Conservation (phyloP, 2,329 filamentous ascomycete species). For the Pestalotiopsis sp. region DNA sequence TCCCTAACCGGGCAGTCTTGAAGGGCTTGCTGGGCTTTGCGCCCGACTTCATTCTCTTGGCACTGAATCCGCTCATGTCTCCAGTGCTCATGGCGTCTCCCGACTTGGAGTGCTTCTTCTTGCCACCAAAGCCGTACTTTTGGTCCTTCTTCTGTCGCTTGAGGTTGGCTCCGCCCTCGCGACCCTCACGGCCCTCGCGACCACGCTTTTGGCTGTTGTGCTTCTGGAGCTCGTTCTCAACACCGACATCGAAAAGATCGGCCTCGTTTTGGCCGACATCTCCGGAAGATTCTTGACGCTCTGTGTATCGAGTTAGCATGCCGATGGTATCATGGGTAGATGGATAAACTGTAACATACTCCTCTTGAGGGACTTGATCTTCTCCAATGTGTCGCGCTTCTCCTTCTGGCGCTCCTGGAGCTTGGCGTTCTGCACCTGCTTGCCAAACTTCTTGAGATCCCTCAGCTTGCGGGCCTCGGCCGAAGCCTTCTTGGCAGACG, state of each 20-base stretch:
- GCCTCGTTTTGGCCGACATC: slow-evolving; percentile 73
- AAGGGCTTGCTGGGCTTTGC: slow-evolving; percentile 34
- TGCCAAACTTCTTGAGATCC: slow-evolving; percentile 98
- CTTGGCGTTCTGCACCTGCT: slow-evolving; percentile 96
- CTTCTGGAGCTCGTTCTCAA: slow-evolving; percentile 68
- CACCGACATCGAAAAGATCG: slow-evolving; percentile 88
- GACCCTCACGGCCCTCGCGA: slow-evolving; percentile 38
- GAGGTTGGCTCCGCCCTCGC: slow-evolving; percentile 47
- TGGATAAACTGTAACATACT: slow-evolving; percentile 64
- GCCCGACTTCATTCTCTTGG: slow-evolving; percentile 79
- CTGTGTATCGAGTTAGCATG: slow-evolving; percentile 46
- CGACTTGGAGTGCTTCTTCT: slow-evolving; percentile 90
- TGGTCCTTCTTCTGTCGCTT: slow-evolving; percentile 94
- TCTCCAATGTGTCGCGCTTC: slow-evolving; percentile 91
- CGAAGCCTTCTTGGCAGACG: slow-evolving; percentile 87
- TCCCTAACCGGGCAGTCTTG: slow-evolving; percentile 50
- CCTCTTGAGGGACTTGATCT: slow-evolving; percentile 92
- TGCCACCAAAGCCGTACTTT: slow-evolving; percentile 94
- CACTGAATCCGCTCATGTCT: slow-evolving; percentile 80
- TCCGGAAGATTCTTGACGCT: slow-evolving; percentile 74
- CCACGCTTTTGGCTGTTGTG: slow-evolving; percentile 40
- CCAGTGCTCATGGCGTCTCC: slow-evolving; percentile 82
- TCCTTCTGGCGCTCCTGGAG: slow-evolving; percentile 91
- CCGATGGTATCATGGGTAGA: background rate
- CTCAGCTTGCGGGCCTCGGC: slow-evolving; percentile 89